Evolutionary conservation across 139 green algal species (phyloP), one percentile per base, ranked within the genome.

Genomic region (Haematococcus sp.): DNA sequence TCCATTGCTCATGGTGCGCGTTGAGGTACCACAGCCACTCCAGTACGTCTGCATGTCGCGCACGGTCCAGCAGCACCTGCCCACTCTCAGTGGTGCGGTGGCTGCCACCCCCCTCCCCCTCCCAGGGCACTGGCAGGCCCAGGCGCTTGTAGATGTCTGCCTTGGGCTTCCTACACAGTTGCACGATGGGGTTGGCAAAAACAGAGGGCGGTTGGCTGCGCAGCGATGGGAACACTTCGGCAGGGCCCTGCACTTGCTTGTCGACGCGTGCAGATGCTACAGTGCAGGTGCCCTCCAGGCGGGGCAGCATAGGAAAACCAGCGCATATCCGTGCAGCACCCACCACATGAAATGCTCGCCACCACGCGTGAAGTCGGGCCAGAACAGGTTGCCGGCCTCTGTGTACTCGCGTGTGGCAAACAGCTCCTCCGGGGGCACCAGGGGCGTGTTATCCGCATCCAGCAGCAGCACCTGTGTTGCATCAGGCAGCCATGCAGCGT

Each of bases 381-480:
- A 83, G 28, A 80, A 64, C 49, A 83, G 52, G 27, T 54, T 75
- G 58, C 80, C 80, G 51, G 31, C 32, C 44, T 49, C 27, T 1
- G 23, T 0, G 44, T 71, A 83, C 23, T 25, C 71, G 13, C 44
- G 40, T 17, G 63, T 44, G 22, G 40, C 19, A 5, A 86, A 79
- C 28, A 86, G 46, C 22, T 35, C 33, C 13, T 71, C 72, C 9
- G 80, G 80, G 35, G 83, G 56, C 15, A 22, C 11, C 40, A 84
- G 63, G 1, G 79, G 64, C 43, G 78, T 28, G 51, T 75, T 76
- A 32, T 84, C 79, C 40, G 79, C 74, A 61, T 84, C 79, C 51
- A 81, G 34, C 30, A 84, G 35, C 49, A 84, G 60, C 46, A 84
- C 79, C 78, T 83, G 11, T n/a, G n/a, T n/a, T n/a, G n/a, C n/a